Evolutionary conservation across 2,329 filamentous ascomycete genomes (phyloP).

Genomic region (Colletotrichum lentis): DNA sequence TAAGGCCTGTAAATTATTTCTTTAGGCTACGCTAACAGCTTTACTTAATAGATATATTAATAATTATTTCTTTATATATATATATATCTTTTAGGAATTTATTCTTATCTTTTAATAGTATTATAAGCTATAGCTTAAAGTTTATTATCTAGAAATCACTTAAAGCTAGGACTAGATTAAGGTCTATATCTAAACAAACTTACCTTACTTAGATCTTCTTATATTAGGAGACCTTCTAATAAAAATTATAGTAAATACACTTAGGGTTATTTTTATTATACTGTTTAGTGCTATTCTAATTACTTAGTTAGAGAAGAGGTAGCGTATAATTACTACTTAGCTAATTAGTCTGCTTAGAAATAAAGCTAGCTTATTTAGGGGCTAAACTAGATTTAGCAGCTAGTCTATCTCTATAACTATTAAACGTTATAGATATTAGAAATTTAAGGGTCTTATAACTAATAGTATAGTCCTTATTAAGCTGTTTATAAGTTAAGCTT

Average conservation of each 20-base stretch:
- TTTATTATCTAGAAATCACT: slow-evolving; percentile 40
- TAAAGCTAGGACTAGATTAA: slow-evolving; percentile 40
- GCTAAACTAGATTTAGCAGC: background rate
- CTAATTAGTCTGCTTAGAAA: background rate
- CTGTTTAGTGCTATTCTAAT: background rate
- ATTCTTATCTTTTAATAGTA: slow-evolving; percentile 15
- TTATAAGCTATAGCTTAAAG: slow-evolving; percentile 30
- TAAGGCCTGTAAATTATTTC: slow-evolving; percentile 39
- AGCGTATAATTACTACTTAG: background rate
- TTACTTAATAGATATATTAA: slow-evolving; percentile 37
- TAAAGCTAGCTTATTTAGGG: background rate
- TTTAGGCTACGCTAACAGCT: slow-evolving; percentile 37
- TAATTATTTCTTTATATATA: slow-evolving; percentile 31
- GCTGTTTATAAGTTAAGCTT: background rate
- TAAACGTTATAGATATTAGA: too few species aligned
- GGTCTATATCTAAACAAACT: slow-evolving; percentile 37
- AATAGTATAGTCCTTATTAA: background rate
- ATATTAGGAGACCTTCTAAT: slow-evolving; percentile 40
- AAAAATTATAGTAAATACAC: slow-evolving; percentile 38
- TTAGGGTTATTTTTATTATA: background rate
- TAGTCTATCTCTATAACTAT: background rate
- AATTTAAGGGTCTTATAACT: background rate
- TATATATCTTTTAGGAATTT: slow-evolving; percentile 37
- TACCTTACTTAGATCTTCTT: slow-evolving; percentile 39
- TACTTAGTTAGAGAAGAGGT: background rate